Evolutionary conservation across 2,329 filamentous ascomycete genomes (phyloP).

Genomic region (Pestalotiopsis sp.): DNA sequence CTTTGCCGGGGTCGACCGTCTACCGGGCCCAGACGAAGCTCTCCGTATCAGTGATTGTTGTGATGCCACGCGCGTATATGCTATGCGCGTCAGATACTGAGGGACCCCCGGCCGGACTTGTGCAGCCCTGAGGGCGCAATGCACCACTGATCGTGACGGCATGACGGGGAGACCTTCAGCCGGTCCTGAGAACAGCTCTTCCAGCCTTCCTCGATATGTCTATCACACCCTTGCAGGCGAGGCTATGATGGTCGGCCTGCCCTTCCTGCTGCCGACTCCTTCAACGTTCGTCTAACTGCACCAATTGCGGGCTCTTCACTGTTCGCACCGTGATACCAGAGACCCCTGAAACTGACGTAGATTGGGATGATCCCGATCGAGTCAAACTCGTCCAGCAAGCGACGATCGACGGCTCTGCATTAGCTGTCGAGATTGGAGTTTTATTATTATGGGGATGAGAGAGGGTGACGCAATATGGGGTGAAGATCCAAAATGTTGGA

Average conservation of each 20-base stretch:
- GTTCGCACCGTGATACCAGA: background rate
- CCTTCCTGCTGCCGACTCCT: no score
- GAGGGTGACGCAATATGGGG: background rate
- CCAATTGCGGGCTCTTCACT: no score
- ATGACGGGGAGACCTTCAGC: background rate
- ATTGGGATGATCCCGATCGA: background rate
- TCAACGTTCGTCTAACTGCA: no score
- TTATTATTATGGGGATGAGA: background rate
- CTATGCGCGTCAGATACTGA: background rate
- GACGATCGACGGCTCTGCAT: background rate
- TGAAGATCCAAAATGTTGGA: background rate
- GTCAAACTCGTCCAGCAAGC: background rate
- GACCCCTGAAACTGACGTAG: background rate
- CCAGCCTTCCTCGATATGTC: background rate
- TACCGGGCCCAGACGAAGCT: background rate
- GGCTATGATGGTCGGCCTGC: no score
- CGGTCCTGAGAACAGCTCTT: background rate
- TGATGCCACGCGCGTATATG: background rate
- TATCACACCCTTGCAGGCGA: no score
- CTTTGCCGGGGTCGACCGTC: background rate
- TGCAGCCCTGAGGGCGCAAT: background rate
- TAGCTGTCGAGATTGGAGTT: background rate
- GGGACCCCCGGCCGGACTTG: background rate
- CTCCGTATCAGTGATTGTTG: background rate
- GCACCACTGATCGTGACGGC: background rate